Evolutionary conservation across 2,329 filamentous ascomycete genomes (phyloP).

Genomic region (Talaromyces amestolkiae): DNA sequence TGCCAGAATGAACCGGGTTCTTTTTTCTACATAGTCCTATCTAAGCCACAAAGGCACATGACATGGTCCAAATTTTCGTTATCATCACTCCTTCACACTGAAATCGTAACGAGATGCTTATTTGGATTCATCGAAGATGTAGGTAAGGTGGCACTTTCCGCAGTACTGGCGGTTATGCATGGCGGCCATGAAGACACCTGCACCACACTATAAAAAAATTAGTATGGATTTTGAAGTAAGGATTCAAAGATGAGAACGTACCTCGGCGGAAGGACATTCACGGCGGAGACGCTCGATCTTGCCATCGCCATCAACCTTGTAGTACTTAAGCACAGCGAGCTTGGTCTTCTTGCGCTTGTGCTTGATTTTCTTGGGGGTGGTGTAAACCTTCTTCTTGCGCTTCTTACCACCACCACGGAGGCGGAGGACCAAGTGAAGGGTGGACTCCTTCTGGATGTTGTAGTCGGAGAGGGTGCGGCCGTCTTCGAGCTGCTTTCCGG

Average conservation of each 20-base stretch:
- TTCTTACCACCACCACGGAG: constrained; percentile 99
- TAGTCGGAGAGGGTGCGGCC: constrained; percentile 98
- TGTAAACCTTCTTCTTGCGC: constrained; percentile 99
- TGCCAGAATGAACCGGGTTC: constrained; percentile 12
- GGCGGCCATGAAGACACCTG: constrained; percentile 99
- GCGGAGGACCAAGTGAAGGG: constrained; percentile 95
- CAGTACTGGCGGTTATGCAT: constrained; percentile 99
- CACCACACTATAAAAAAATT: constrained; percentile 72
- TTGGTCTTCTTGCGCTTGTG: constrained; percentile 99
- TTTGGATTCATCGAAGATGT: constrained; percentile 67
- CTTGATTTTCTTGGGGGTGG: constrained; percentile 99
- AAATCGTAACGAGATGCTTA: constrained; percentile 35
- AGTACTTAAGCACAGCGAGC: constrained; percentile 99
- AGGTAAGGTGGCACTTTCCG: constrained; percentile 68
- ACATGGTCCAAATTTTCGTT: constrained; percentile 5
- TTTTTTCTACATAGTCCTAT: constrained; percentile 13
- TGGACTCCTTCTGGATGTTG: constrained; percentile 99
- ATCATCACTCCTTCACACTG: constrained; percentile 12
- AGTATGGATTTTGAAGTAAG: constrained; percentile 21
- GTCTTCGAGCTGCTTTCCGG: constrained; percentile 99
- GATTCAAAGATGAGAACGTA: constrained; percentile 48
- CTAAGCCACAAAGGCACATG: constrained; percentile 13
- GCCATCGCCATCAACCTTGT: constrained; percentile 99
- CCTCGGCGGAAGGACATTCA: constrained; percentile 90
- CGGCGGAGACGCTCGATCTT: constrained; percentile 99